Conservation (phyloP, 2,329 filamentous ascomycete species). For the Chrysosporium queenslandicum region DNA sequence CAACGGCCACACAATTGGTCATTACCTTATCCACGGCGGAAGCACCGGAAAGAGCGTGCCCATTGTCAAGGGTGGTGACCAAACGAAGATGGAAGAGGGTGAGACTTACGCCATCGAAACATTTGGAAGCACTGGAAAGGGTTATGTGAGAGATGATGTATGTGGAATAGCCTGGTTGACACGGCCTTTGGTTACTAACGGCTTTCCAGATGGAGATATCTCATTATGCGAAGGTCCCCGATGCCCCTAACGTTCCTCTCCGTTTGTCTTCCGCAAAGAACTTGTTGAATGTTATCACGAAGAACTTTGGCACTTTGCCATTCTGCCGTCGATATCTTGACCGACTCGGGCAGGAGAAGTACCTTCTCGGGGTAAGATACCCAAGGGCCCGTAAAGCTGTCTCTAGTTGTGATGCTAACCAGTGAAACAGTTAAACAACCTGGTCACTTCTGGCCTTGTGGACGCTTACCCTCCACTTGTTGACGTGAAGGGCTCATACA, state of each 20-base stretch:
- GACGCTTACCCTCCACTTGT: conserved; percentile 82
- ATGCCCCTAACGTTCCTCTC: conserved; percentile 66
- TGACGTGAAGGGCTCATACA: conserved; percentile 90
- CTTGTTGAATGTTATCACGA: conserved; percentile 79
- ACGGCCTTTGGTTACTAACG: conserved; percentile 14
- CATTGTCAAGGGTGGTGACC: conserved; percentile 78
- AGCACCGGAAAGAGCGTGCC: conserved; percentile 85
- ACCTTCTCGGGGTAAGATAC: conserved; percentile 66
- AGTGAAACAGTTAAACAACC: conserved; percentile 62
- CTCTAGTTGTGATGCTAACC: background rate
- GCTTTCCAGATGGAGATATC: conserved; percentile 59
- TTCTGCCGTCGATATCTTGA: conserved; percentile 88
- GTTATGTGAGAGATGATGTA: conserved; percentile 76
- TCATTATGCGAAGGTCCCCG: conserved; percentile 68
- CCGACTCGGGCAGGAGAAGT: conserved; percentile 88
- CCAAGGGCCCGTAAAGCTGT: background rate
- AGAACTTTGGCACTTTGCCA: conserved; percentile 88
- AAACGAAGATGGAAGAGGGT: conserved; percentile 95
- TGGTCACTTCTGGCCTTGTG: conserved; percentile 73
- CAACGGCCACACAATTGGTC: conserved; percentile 81
- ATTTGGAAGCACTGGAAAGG: conserved; percentile 86
- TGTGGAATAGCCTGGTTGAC: conserved; percentile 23
- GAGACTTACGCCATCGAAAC: conserved; percentile 95
- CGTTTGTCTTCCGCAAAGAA: conserved; percentile 74
- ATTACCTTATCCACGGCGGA: conserved; percentile 80